Base-by-base conservation (phyloP, 169 alveolate species). In the Plasmodium gaboni region DNA sequence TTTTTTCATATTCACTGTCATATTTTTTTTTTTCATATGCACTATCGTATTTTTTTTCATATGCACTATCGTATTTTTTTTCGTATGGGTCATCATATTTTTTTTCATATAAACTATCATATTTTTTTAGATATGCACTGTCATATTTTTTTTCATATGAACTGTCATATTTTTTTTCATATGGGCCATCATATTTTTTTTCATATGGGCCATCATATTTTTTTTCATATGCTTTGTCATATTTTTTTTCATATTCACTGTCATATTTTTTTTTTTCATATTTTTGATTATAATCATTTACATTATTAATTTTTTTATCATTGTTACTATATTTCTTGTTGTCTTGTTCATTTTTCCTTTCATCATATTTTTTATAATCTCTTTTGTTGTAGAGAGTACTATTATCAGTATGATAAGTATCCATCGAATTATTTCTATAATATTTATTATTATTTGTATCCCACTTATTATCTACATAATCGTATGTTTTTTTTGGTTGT, bases 381-480 rank as follows among this genome's bases (percentile, higher is more conserved):
- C 46, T 38, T 38, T 38, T 38, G 46, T 38, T 38, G 63, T 74
- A 74, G 17, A 61, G 73, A 28, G 38, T 44, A 63, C 53, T 78
- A 32, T 53, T 70, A 55, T 78, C 70, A 12, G 32, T 44, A 44
- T 55, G 15, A 26, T 46, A 13, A 38, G 64, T 13, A 65, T 78
- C 78, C 70, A 64, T 64, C 1, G 89, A 78, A 78, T 78, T 78
- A 38, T 69, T 64, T 67, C 64, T 51, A 57, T 67, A 65, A 65
- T 78, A 78, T 65, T 78, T 50, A 64, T 64, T 70, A 69, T 78
- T 78, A 50, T 64, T 78, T 76, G 78, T 64, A 24, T 78, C 67
- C 26, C 67, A 74, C 17, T 26, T 65, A 65, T 78, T 78, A 65
- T 78, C 78, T 44, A 60, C 32, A 15, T 63, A 74, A 15, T 63